These are phyloP conservation scores for Betula pendula DNA, from an alignment of 306 rosid species.

Conservation along the genomic window DNA sequence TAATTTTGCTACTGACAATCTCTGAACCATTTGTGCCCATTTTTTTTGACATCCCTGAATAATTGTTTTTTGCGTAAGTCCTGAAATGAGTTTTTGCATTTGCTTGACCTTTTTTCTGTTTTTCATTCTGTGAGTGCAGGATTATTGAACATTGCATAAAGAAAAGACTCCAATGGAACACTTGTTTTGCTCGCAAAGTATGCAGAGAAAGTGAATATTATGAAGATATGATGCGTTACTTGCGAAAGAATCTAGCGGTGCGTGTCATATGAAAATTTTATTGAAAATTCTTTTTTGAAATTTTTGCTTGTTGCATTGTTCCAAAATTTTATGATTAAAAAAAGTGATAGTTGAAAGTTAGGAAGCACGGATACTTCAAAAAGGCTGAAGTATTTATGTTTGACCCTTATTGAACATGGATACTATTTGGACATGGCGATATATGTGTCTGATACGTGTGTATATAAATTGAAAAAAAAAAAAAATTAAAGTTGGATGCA, in stretches of 20 bases:
- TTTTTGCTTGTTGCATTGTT: constrained; percentile 9
- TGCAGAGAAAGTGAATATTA: constrained; percentile 85
- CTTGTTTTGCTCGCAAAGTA: constrained; percentile 70
- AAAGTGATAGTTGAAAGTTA: background rate
- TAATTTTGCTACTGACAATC: background rate
- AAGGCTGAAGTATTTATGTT: background rate
- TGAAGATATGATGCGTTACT: constrained; percentile 85
- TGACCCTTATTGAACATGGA: background rate
- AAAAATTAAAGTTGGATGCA: background rate
- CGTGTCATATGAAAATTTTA: constrained; percentile 36
- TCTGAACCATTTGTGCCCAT: background rate
- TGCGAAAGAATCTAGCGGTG: constrained; percentile 85
- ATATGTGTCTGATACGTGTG: background rate
- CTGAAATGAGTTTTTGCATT: constrained; percentile 5
- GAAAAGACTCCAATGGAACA: constrained; percentile 87
- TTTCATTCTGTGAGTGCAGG: constrained; percentile 51
- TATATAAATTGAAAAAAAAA: background rate
- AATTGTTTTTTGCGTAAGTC: background rate
- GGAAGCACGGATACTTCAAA: background rate
- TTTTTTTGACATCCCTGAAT: background rate
- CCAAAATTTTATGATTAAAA: constrained; percentile 2
- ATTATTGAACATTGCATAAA: constrained; percentile 71
- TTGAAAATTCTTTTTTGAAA: constrained; percentile 22
- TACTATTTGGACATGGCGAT: background rate
- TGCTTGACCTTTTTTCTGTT: background rate